phyloP scores from a whole-genome alignment of 495 filamentous ascomycete genomes.

The Neurospora sp. region DNA sequence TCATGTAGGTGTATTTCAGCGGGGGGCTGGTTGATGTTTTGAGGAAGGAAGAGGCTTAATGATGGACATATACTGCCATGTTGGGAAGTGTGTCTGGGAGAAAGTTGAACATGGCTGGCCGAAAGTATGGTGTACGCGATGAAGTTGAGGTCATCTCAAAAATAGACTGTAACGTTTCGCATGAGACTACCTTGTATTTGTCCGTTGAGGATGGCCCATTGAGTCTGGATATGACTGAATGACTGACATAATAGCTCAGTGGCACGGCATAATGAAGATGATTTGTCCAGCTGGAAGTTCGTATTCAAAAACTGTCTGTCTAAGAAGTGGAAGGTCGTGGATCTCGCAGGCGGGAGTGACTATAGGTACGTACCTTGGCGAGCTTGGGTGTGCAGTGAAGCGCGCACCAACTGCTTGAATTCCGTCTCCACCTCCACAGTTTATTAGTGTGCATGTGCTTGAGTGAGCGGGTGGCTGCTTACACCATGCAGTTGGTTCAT shows the following conservation, averaged over 20 bases:
- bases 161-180: neutral
- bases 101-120: neutral
- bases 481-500: neutral
- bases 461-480: neutral
- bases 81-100: neutral
- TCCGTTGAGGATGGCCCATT: neutral
- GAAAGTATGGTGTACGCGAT: neutral
- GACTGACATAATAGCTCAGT: neutral
- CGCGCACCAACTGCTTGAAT: neutral
- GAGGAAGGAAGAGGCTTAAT: neutral
- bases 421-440: neutral
- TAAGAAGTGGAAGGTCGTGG: neutral
- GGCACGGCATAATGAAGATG: neutral
- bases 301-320: neutral
- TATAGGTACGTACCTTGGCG: neutral
- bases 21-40: neutral
- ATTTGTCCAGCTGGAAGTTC: neutral
- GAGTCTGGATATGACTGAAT: neutral
- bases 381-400: neutral
- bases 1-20: neutral
- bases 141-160: neutral
- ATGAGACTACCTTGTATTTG: neutral
- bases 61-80: neutral
- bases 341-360: neutral
- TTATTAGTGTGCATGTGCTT: neutral